Evolutionary conservation across 2,329 filamentous ascomycete species (phyloP), one percentile per base, ranked within the genome.

Genomic region (Curvularia hawaiiensis): DNA sequence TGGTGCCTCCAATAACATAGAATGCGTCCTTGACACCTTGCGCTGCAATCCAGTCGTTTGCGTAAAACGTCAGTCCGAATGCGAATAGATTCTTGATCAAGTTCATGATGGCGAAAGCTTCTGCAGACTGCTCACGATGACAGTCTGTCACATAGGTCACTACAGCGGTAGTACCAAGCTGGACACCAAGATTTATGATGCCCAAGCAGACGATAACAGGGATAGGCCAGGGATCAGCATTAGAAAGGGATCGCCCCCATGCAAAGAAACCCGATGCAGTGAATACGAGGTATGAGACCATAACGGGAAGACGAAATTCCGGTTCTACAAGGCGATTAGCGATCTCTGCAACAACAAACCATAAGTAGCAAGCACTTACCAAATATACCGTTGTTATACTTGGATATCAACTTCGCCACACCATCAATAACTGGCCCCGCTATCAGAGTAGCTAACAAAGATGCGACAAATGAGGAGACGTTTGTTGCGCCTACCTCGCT

Each of bases 21-120:
- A 69, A 69, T 9, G 52, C 46, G 20, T 67, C 40, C 11, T 61
- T 53, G 4, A 69, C 65, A 10, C 67, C 67, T 40, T 69, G 65
- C 2, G 52, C 49, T 0, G 47, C 64, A 18, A 69, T 59, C 67
- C 67, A 69, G 28, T 67, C 60, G 28, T 69, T 69, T 0, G 59
- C 59, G 33, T 69, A 69, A 26, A 68, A 66, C 1, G 65, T 67
- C 24, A 68, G 35, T 1, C 67, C 67, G 40, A 69, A 69, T 1
- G 67, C 64, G 48, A 69, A 68, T 22, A 69, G 52, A n/a, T 69
- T 69, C 47, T 68, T 69, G 51, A 68, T 52, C 20, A 69, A 67
- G 47, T 69, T 69, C 65, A 69, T 69, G 18, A 66, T 64, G 2
- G 66, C 67, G 38, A 70, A 70, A 18, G 67, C 67, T 51, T 70